phyloP scores from a whole-genome alignment of 192 early-diverging fungal genomes.

The Umbelopsis sp. region DNA sequence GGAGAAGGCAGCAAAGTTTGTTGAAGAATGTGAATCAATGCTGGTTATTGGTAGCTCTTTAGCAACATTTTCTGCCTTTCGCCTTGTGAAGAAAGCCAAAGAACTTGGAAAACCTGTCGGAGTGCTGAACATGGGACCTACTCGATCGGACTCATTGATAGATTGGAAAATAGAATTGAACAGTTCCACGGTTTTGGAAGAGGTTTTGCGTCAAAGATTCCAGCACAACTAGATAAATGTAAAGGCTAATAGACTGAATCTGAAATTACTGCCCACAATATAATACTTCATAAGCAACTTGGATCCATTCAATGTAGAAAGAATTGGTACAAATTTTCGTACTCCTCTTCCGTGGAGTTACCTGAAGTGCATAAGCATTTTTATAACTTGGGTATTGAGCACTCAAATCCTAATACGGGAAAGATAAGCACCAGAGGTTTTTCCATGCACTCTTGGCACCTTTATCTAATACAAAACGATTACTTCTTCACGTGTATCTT shows the following conservation, averaged over 20 bases:
- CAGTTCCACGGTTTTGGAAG: slow-evolving; percentile 38
- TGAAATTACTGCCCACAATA: too few relatives aligned
- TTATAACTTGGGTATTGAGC: too few relatives aligned
- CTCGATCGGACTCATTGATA: slow-evolving; percentile 69
- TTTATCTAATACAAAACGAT: too few relatives aligned
- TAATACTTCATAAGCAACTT: too few relatives aligned
- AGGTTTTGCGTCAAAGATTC: slow-evolving; percentile 5
- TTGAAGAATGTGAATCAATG: slow-evolving; percentile 62
- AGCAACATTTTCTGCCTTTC: slow-evolving; percentile 81
- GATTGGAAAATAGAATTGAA: slow-evolving; percentile 47
- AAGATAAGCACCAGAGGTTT: too few relatives aligned
- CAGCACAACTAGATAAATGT: neutral
- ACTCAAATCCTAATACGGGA: too few relatives aligned
- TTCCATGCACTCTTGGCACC: too few relatives aligned
- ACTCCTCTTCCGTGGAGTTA: too few relatives aligned
- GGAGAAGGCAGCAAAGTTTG: slow-evolving; percentile 53
- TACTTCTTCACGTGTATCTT: too few relatives aligned
- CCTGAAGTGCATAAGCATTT: too few relatives aligned
- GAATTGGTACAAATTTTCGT: too few relatives aligned
- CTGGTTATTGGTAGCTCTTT: slow-evolving; percentile 82
- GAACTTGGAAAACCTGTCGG: slow-evolving; percentile 61
- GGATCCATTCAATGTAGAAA: too few relatives aligned
- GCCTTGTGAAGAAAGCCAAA: slow-evolving; percentile 69
- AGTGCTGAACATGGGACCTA: slow-evolving; percentile 75
- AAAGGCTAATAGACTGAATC: neutral